Evolutionary conservation across 495 filamentous ascomycete genomes (phyloP).

Genomic region (Penicillium egyptiacum): DNA sequence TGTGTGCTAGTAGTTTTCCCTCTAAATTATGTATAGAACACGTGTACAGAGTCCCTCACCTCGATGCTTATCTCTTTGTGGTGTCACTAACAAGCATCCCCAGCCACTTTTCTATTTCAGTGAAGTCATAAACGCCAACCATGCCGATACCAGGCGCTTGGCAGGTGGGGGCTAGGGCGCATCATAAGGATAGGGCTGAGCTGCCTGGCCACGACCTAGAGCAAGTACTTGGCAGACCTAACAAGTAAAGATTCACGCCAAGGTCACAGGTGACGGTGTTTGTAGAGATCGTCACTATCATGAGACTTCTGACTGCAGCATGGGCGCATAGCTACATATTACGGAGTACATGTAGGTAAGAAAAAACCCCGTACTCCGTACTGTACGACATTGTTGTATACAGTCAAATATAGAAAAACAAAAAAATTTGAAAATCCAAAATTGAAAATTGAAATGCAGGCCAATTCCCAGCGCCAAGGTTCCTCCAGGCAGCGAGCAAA

Average conservation of each 20-base stretch:
- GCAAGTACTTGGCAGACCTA: slow-evolving; percentile 3
- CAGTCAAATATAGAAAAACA: slow-evolving; percentile 5
- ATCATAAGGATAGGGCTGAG: slow-evolving; percentile 31
- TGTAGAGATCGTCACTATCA: slow-evolving; percentile 9
- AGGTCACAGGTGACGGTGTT: not conserved
- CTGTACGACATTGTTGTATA: not conserved
- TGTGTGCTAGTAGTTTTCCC: not conserved
- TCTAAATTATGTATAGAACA: not conserved
- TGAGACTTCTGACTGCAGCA: slow-evolving; percentile 2
- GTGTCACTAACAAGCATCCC: not conserved
- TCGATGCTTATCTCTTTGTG: not conserved
- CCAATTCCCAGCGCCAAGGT: slow-evolving; percentile 21
- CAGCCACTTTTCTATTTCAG: slow-evolving; percentile 5
- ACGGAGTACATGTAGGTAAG: not conserved
- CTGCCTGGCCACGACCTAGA: slow-evolving; percentile 12
- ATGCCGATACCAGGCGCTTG: slow-evolving; percentile 14
- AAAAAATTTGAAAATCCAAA: not conserved
- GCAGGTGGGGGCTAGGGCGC: slow-evolving; percentile 21
- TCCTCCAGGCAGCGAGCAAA: slow-evolving; percentile 31
- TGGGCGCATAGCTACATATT: not conserved
- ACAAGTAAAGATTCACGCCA: slow-evolving; percentile 6
- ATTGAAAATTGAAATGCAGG: not conserved
- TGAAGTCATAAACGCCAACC: slow-evolving; percentile 25
- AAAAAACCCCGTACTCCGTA: not conserved
- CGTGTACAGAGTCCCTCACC: not conserved